phyloP scores from a whole-genome alignment of 352 stramenopile species.

The Phytopythium ostracodes region DNA sequence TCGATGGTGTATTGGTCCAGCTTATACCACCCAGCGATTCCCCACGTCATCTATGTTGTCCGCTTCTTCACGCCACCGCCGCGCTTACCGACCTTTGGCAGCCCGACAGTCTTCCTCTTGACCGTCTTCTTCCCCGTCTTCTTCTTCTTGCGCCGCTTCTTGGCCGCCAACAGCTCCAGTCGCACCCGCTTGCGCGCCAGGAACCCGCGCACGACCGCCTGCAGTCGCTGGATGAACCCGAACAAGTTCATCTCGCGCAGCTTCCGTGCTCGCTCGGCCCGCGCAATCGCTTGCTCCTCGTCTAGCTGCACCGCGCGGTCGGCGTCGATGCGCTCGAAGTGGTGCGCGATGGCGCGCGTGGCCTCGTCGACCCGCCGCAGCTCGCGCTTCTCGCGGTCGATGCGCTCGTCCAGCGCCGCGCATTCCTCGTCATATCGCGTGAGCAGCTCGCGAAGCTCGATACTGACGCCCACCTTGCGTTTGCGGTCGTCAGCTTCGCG shows the following conservation, averaged over 20 bases:
- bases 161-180: conserved; percentile 21
- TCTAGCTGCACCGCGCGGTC: conserved; percentile 48
- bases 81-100: background rate
- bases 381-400: conserved; percentile 28
- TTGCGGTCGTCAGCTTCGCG: conserved; percentile 52
- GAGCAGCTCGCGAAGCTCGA: conserved; percentile 45
- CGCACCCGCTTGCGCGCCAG: conserved; percentile 35
- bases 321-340: conserved; percentile 53
- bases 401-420: conserved; percentile 32
- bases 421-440: conserved; percentile 49
- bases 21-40: background rate
- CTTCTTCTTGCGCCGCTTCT: conserved; percentile 14
- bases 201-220: conserved; percentile 59
- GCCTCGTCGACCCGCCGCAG: conserved; percentile 26
- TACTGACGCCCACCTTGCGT: conserved; percentile 27
- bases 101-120: background rate
- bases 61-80: background rate
- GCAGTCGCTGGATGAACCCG: conserved; percentile 41
- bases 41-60: background rate
- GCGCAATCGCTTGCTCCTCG: conserved; percentile 33
- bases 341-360: conserved; percentile 24
- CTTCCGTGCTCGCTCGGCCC: conserved; percentile 19
- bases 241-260: conserved; percentile 49
- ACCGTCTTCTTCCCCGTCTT: conserved; percentile 7
- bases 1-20: too few species aligned